Conservation (phyloP, 2,329 filamentous ascomycete genomes). For the Pyricularia pennisetigena region DNA sequence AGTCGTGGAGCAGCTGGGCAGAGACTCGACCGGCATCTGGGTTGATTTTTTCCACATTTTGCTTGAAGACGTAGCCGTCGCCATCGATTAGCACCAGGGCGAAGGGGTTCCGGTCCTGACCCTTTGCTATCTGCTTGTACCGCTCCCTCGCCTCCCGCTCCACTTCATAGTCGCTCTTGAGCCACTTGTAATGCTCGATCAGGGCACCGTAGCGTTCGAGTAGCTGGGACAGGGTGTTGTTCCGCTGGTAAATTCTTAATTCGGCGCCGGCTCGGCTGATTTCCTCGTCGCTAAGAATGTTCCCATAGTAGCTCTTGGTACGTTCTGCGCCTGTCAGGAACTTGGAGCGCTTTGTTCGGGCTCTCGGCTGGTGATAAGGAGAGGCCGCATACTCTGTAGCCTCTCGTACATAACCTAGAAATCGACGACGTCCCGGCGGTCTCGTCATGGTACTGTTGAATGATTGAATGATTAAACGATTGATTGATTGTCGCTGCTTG, state of each 20-base stretch:
- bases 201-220: conserved; percentile 22
- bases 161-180: conserved; percentile 49
- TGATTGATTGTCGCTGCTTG: neutral
- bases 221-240: neutral
- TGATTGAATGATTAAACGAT: neutral
- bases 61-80: neutral
- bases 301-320: neutral
- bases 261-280: neutral
- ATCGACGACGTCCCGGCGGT: neutral
- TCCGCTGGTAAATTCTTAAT: neutral
- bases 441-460: neutral
- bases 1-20: neutral
- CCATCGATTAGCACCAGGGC: conserved; percentile 28
- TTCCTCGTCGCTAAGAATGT: neutral
- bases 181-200: conserved; percentile 40
- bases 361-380: too few relatives aligned
- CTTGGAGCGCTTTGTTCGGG: neutral
- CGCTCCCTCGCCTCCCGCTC: conserved; percentile 41
- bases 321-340: neutral
- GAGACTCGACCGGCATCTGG: neutral
- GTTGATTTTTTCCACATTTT: neutral
- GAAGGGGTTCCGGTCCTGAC: conserved; percentile 44
- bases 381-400: too few relatives aligned
- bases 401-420: neutral
- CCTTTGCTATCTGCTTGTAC: conserved; percentile 42